Evolutionary conservation across 345 rosid genomes (phyloP).

Genomic region (Ceriops tagal): DNA sequence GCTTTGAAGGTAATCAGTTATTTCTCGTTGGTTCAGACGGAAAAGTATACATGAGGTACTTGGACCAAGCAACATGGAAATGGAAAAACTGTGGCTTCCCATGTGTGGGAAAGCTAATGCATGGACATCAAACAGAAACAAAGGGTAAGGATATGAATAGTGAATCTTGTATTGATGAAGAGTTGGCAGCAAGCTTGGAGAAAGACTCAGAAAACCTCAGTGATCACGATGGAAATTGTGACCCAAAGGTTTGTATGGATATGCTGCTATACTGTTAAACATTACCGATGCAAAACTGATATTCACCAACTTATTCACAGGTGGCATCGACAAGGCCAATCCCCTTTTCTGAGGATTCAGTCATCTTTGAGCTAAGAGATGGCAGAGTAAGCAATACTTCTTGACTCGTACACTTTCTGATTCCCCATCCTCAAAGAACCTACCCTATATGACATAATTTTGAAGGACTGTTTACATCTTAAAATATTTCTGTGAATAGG

Average conservation of each 20-base stretch:
- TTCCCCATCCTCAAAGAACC: not conserved
- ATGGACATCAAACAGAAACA: slow-evolving; percentile 18
- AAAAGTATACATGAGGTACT: slow-evolving; percentile 50
- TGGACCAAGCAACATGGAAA: slow-evolving; percentile 52
- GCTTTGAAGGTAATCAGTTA: slow-evolving; percentile 47
- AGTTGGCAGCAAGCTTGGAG: slow-evolving; percentile 28
- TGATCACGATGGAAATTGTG: slow-evolving; percentile 27
- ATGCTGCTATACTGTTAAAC: slow-evolving; percentile 3
- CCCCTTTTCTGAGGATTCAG: slow-evolving; percentile 51
- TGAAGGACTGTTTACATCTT: no score
- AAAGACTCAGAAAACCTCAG: slow-evolving; percentile 25
- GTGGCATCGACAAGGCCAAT: slow-evolving; percentile 60
- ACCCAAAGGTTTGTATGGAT: slow-evolving; percentile 36
- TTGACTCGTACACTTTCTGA: not conserved
- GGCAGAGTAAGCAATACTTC: slow-evolving; percentile 53
- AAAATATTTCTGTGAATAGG: no score
- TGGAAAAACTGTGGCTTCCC: slow-evolving; percentile 59
- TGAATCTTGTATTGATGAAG: slow-evolving; percentile 33
- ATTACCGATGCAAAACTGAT: slow-evolving; percentile 9
- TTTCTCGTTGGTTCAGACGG: slow-evolving; percentile 61
- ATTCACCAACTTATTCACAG: slow-evolving; percentile 30
- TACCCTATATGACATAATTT: no score
- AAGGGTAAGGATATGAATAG: slow-evolving; percentile 7
- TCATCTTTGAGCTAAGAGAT: slow-evolving; percentile 59
- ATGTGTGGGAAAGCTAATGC: slow-evolving; percentile 4